Percentiles rank a stretch among this genome's conserved stretches.
These are phyloP conservation scores for Candida nemodendra DNA, from an alignment of 805 yeast genomes.

Conservation along the genomic window DNA sequence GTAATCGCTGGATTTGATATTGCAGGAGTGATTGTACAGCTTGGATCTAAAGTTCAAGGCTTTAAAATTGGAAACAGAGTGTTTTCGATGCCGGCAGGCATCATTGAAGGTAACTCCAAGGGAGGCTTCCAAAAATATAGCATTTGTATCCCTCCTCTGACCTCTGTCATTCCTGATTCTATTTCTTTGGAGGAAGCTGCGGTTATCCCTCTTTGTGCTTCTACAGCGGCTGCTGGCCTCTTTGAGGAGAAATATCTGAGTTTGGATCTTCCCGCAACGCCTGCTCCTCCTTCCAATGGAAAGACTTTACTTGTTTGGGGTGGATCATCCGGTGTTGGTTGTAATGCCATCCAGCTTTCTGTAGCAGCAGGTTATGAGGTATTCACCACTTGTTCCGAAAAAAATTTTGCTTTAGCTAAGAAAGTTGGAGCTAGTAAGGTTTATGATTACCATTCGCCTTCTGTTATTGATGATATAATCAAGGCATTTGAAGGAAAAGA, in stretches of 20 bases:
- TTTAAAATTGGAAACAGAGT: slow-evolving; percentile 15
- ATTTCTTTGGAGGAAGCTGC: slow-evolving; percentile 6
- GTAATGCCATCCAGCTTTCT: slow-evolving; percentile 13
- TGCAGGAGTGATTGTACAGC: slow-evolving; percentile 11
- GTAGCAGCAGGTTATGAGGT: slow-evolving; percentile 15
- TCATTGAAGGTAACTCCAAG: not conserved
- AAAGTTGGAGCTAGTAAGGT: slow-evolving; percentile 11
- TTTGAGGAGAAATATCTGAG: slow-evolving; percentile 1
- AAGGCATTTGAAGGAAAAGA: slow-evolving; percentile 5
- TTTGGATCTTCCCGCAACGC: slow-evolving; percentile 1
- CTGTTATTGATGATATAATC: slow-evolving; percentile 6
- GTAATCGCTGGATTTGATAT: slow-evolving; percentile 6
- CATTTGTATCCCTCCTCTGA: not conserved
- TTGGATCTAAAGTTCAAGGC: slow-evolving; percentile 7
- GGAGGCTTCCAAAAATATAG: slow-evolving; percentile 9
- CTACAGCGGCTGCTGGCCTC: slow-evolving; percentile 9
- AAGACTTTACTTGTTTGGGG: slow-evolving; percentile 13
- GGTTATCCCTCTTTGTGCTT: slow-evolving; percentile 7
- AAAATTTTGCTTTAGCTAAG: slow-evolving; percentile 6
- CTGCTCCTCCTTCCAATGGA: slow-evolving; percentile 1
- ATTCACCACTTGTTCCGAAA: slow-evolving; percentile 10
- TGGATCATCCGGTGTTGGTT: slow-evolving; percentile 12
- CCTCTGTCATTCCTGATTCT: slow-evolving; percentile 6
- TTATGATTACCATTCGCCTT: slow-evolving; percentile 10
- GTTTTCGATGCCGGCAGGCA: slow-evolving; percentile 1